phyloP scores from a whole-genome alignment of 2,329 filamentous ascomycete species.

The Nemania sp. region DNA sequence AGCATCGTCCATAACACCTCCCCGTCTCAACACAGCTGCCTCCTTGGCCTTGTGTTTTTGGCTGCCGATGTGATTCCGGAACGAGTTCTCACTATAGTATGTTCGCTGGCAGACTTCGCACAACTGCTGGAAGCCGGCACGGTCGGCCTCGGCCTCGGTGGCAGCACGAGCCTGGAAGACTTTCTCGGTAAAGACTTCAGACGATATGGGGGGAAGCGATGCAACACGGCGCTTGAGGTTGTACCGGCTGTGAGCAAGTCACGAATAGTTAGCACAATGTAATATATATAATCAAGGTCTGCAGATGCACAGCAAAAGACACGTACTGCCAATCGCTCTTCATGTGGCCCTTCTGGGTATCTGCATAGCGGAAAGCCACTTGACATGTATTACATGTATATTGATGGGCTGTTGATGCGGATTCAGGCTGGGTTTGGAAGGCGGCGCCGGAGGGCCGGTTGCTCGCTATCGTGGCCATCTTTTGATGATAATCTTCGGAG shows the following conservation, averaged over 20 bases:
- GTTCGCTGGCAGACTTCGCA: conserved; percentile 86
- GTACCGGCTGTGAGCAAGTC: conserved; percentile 67
- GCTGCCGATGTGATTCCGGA: conserved; percentile 87
- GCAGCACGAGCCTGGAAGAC: conserved; percentile 87
- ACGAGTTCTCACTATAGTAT: conserved; percentile 96
- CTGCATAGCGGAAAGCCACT: conserved; percentile 91
- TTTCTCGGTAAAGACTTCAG: conserved; percentile 93
- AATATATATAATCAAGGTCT: background rate
- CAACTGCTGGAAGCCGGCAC: conserved; percentile 82
- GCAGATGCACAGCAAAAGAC: conserved; percentile 1
- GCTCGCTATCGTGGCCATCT: conserved; percentile 55
- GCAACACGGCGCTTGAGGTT: conserved; percentile 95
- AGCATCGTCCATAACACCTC: conserved; percentile 60
- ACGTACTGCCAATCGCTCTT: conserved; percentile 98
- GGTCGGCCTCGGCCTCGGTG: conserved; percentile 81
- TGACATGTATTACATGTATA: conserved; percentile 99
- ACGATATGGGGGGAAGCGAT: conserved; percentile 84
- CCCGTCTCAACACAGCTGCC: conserved; percentile 48
- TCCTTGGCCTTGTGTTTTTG: conserved; percentile 82
- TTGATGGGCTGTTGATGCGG: conserved; percentile 66
- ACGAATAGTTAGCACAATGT: conserved; percentile 13
- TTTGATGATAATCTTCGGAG: conserved; percentile 8
- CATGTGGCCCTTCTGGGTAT: conserved; percentile 94
- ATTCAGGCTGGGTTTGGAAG: conserved; percentile 31
- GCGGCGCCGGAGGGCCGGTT: conserved; percentile 40